Base-by-base conservation (phyloP, 2,329 filamentous ascomycete species). In the Arthrobotrys conoides region DNA sequence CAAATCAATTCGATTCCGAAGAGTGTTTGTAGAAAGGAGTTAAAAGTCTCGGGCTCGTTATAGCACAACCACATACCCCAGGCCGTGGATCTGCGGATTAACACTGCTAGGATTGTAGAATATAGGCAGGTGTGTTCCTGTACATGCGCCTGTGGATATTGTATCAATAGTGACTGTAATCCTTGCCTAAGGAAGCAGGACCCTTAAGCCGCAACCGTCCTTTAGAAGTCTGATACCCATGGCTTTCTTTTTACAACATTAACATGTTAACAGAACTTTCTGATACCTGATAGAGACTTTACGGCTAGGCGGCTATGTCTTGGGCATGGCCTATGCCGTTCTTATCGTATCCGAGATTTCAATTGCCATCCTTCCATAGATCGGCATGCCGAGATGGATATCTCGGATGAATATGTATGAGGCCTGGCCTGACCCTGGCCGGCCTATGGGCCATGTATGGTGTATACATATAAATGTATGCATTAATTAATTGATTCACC, bases 311-410 rank as follows among this genome's bases (percentile, higher is more conserved):
- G 63, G 68, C 30, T 36, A 36, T 57, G 65, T 48, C 48, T 57
- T 65, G 20, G 68, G n/a, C 18, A 2, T 14, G 1, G 27, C 6
- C 20, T 36, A 33, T 46, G 16, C 16, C 48, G 22, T 53, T 22
- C 20, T 44, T 30, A 64, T 48, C 59, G 18, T 51, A 73, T 73
- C 70, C 70, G 70, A 73, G 41, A 73, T 73, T 73, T 59, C 61
- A 67, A 73, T 73, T 73, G 49, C 27, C 30, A 73, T 73, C 67
- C 51, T 67, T 61, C 70, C 51, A 73, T 12, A 73, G 70, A 73
- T 73, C 70, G 61, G 61, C 70, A 73, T 67, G 70, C 70, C 51
- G 61, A 16, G 27, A 38, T 66, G 69, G 49, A 9, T 49, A 8
- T 41, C 46, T 46, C 61, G 63, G 61, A 67, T 73, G 61, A 67